A percentile compares a stretch with the other conserved stretches of the same genome.
Conservation (phyloP, 306 rosid genomes). For the Citrullus colocynthis region DNA sequence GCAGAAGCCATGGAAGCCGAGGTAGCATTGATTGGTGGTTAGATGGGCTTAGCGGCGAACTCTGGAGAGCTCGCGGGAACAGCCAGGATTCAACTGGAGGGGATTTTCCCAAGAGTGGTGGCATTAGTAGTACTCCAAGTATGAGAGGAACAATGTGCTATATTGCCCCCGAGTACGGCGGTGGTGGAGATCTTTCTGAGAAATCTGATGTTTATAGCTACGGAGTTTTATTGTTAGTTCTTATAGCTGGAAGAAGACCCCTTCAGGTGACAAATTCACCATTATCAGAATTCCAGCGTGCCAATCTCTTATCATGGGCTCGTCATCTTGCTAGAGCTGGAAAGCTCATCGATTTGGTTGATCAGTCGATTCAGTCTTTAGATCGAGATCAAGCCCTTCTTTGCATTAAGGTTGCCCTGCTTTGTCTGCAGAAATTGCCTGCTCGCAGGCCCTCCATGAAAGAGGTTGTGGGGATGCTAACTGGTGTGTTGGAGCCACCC, state of each 20-base stretch:
- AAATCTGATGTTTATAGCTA: conserved; percentile 87
- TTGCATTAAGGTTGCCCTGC: conserved; percentile 72
- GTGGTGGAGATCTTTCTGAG: conserved; percentile 64
- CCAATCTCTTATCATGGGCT: conserved; percentile 87
- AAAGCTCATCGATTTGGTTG: conserved; percentile 72
- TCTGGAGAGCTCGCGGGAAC: conserved; percentile 41
- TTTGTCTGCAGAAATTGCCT: conserved; percentile 70
- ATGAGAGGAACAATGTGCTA: conserved; percentile 94
- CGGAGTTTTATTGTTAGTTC: conserved; percentile 69
- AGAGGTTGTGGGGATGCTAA: conserved; percentile 73
- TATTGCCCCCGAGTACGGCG: conserved; percentile 86
- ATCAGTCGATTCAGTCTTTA: conserved; percentile 45
- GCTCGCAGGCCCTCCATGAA: conserved; percentile 75
- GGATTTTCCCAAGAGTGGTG: conserved; percentile 77
- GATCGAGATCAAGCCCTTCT: conserved; percentile 62
- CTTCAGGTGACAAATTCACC: conserved; percentile 86
- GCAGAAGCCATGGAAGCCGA: conserved; percentile 37
- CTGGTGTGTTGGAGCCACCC: conserved; percentile 53
- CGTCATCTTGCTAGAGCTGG: conserved; percentile 77
- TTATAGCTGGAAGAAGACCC: conserved; percentile 81
- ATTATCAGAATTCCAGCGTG: conserved; percentile 60
- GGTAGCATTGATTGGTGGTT: conserved; percentile 74
- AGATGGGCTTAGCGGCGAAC: conserved; percentile 64
- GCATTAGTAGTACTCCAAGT: conserved; percentile 91
- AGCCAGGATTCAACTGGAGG: conserved; percentile 47